These are phyloP conservation scores for Aaosphaeria pasadenensis DNA, from an alignment of 2,329 filamentous ascomycete species.

Conservation along the genomic window DNA sequence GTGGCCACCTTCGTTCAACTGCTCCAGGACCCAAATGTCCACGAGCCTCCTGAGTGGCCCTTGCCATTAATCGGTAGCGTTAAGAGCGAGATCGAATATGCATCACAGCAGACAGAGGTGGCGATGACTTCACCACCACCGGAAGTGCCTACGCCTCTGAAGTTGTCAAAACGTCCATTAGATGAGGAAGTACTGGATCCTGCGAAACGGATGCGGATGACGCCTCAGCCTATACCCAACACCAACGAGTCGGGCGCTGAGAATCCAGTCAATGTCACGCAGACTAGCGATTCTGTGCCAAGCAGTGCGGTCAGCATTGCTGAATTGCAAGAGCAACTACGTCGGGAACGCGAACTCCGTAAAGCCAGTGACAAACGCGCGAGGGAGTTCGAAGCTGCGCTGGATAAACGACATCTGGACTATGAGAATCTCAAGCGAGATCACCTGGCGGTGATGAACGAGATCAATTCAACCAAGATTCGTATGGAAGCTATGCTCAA, in stretches of 20 bases:
- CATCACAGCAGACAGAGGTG: constrained; percentile 21
- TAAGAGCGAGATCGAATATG: constrained; percentile 25
- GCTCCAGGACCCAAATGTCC: constrained; percentile 4
- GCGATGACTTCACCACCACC: constrained; percentile 13
- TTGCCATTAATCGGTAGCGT: constrained; percentile 29
- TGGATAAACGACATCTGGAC: constrained; percentile 20
- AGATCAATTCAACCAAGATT: constrained; percentile 13
- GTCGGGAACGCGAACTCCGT: not conserved
- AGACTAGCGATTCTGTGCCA: constrained; percentile 42
- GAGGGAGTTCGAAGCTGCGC: constrained; percentile 12
- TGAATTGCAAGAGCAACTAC: constrained; percentile 8
- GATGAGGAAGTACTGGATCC: constrained; percentile 24
- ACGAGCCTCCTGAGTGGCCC: constrained; percentile 19
- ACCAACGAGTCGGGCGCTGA: not conserved
- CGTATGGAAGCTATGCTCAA: constrained; percentile 13
- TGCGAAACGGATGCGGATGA: constrained; percentile 34
- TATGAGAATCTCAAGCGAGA: constrained; percentile 21
- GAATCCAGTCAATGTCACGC: constrained; percentile 30
- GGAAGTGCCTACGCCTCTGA: constrained; percentile 5
- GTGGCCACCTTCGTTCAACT: constrained; percentile 23
- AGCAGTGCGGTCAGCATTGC: constrained; percentile 15
- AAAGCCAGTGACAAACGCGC: not conserved
- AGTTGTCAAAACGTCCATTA: constrained; percentile 24
- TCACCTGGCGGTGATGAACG: constrained; percentile 13
- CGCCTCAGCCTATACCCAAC: constrained; percentile 20